Evolutionary conservation across 768 basidiomycete genomes (phyloP), one percentile per base, ranked within the genome.

Genomic region (Russula olivacea): DNA sequence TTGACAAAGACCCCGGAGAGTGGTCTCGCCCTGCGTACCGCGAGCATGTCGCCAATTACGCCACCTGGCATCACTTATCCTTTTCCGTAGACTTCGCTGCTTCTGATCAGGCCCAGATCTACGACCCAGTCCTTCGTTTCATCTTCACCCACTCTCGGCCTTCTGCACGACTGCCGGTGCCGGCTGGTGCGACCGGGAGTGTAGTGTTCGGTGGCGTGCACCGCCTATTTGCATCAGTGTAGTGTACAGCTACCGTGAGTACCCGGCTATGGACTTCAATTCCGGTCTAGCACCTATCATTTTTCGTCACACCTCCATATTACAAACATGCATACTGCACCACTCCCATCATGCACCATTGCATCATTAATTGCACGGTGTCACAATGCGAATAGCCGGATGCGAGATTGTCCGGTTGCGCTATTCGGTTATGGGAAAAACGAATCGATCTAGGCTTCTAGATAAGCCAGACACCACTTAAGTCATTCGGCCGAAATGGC

Each of bases 1-100:
- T 55, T 64, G 58, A 64, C 63, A 59, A 64, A 64, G 63, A 64
- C 63, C 63, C 63, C 63, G 63, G 63, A 60, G 30, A 59, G 58
- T 12, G 4, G 36, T 54, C 50, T 49, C 23, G 48, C 14, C 23
- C 21, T n/a, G n/a, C n/a, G n/a, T n/a, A n/a, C 10, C n/a, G 21
- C 21, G 28, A 11, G n/a, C 38, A 40, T 30, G 49, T 63, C 65
- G 65, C 65, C 54, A 19, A 66, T 64, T 64, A 64, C 30, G 47
- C 45, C 53, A 60, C 52, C 1, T 15, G 10, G 3, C 25, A 21
- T 8, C 38, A 19, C 49, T n/a, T 10, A 32, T 43, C 50, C 59
- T 43, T n/a, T 28, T 45, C 50, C 59, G 51, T 53, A 17, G 11
- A 34, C 41, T 45, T 53, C 59, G 51, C 59, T 36, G 32, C 50